These are phyloP conservation scores for Scolecobasidium constrictum DNA, from an alignment of 2,329 filamentous ascomycete genomes.

Conservation along the genomic window DNA sequence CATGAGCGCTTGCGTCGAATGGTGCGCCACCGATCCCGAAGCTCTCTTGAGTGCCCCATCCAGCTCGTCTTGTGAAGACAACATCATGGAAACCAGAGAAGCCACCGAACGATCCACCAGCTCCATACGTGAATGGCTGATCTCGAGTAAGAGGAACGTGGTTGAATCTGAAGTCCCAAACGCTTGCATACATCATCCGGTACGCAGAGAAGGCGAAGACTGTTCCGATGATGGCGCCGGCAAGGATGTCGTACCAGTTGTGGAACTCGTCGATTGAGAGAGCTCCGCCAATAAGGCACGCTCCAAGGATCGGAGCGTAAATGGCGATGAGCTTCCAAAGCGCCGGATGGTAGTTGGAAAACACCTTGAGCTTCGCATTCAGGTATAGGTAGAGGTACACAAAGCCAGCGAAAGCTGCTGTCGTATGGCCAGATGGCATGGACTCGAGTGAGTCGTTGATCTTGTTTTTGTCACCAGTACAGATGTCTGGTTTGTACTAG, in stretches of 20 bases:
- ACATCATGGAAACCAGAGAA: constrained; percentile 40
- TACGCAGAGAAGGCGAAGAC: constrained; percentile 55
- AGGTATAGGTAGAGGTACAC: constrained; percentile 63
- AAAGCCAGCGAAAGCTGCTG: constrained; percentile 62
- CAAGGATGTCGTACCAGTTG: constrained; percentile 65
- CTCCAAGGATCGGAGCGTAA: constrained; percentile 57
- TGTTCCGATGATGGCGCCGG: constrained; percentile 54
- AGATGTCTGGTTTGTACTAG: constrained; percentile 33
- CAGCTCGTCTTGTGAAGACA: constrained; percentile 48
- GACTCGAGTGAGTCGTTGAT: constrained; percentile 56
- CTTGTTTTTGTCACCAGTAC: constrained; percentile 49
- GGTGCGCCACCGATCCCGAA: constrained; percentile 31
- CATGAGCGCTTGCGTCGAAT: constrained; percentile 23
- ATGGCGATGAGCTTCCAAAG: constrained; percentile 62
- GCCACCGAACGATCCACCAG: constrained; percentile 19
- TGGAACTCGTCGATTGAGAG: constrained; percentile 63
- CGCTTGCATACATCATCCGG: constrained; percentile 54
- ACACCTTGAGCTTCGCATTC: constrained; percentile 70
- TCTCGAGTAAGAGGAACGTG: constrained; percentile 55
- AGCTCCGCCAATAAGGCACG: constrained; percentile 55
- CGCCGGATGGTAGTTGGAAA: constrained; percentile 58
- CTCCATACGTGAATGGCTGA: constrained; percentile 42
- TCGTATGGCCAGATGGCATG: constrained; percentile 64
- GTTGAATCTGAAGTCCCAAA: constrained; percentile 59
- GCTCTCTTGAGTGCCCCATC: constrained; percentile 42